A percentile compares a stretch with the other conserved stretches of the same genome.
Evolutionary conservation across 305 asterid species (phyloP).

Genomic region (Solanum chacoense): DNA sequence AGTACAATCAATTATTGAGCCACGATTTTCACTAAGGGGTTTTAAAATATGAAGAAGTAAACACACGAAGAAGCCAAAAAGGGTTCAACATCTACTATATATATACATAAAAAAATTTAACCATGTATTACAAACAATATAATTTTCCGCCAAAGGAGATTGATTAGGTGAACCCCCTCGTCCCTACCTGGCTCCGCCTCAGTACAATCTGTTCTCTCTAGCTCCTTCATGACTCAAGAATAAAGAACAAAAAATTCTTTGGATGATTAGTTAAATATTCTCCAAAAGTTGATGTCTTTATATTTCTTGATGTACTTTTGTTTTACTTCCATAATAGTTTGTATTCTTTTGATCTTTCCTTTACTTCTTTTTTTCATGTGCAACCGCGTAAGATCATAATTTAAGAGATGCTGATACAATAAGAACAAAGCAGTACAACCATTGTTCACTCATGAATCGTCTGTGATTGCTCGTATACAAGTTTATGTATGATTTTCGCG

Average conservation of each 20-base stretch:
- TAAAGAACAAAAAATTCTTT: conserved; percentile 1
- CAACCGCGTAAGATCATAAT: not conserved
- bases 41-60: not conserved
- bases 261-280: not conserved
- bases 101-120: not conserved
- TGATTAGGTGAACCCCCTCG: not conserved
- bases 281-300: not conserved
- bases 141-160: not conserved
- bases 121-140: not conserved
- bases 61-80: not conserved
- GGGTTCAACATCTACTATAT: not conserved
- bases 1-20: not conserved
- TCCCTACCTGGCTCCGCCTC: not conserved
- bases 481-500: not conserved
- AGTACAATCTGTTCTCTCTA: not conserved
- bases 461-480: not conserved
- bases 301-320: not conserved
- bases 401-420: not conserved
- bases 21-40: not conserved
- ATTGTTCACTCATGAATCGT: not conserved
- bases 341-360: not conserved
- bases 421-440: not conserved
- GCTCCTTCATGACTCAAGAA: not conserved
- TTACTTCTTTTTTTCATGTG: not conserved
- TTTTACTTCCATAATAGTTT: not conserved